phyloP scores from a whole-genome alignment of 2,329 filamentous ascomycete species.

The Hypoxylon sp. region DNA sequence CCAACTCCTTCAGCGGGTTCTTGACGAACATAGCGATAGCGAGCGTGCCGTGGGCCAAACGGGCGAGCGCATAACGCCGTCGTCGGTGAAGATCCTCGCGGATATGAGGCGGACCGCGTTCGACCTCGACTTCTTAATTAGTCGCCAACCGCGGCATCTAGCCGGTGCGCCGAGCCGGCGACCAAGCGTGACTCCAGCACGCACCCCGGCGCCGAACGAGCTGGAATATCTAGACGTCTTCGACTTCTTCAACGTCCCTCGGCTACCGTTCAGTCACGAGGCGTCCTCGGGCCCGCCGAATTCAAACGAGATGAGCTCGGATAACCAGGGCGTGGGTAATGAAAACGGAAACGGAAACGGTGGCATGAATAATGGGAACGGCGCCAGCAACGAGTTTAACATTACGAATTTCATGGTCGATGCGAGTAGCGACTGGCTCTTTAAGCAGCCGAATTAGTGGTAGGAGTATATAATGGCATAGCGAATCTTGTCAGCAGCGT shows the following conservation, averaged over 20 bases:
- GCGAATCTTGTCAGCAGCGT: conserved; percentile 1
- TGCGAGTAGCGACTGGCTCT: conserved; percentile 81
- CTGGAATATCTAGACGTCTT: conserved; percentile 94
- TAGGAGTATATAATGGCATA: conserved; percentile 1
- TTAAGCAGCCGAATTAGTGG: conserved; percentile 62
- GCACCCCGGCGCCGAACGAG: conserved; percentile 83
- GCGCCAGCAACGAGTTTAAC: conserved; percentile 75
- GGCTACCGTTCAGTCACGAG: conserved; percentile 70
- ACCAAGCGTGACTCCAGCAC: conserved; percentile 71
- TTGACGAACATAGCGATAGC: conserved; percentile 87
- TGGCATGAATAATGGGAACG: conserved; percentile 50
- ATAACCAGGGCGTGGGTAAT: conserved; percentile 24
- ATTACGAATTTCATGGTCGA: conserved; percentile 85
- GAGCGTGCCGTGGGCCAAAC: conserved; percentile 69
- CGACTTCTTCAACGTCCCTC: conserved; percentile 93
- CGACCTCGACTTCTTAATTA: conserved; percentile 91
- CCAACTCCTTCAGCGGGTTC: conserved; percentile 82
- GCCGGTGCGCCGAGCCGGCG: conserved; percentile 61
- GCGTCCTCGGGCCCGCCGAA: conserved; percentile 47
- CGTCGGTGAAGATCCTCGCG: conserved; percentile 86
- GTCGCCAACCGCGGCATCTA: conserved; percentile 76
- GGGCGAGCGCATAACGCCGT: conserved; percentile 82
- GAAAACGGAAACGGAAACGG: not conserved
- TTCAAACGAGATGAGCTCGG: conserved; percentile 39
- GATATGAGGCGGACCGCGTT: conserved; percentile 94